phyloP scores from a whole-genome alignment of 2,329 filamentous ascomycete genomes.

The Hypomyces rosellus region DNA sequence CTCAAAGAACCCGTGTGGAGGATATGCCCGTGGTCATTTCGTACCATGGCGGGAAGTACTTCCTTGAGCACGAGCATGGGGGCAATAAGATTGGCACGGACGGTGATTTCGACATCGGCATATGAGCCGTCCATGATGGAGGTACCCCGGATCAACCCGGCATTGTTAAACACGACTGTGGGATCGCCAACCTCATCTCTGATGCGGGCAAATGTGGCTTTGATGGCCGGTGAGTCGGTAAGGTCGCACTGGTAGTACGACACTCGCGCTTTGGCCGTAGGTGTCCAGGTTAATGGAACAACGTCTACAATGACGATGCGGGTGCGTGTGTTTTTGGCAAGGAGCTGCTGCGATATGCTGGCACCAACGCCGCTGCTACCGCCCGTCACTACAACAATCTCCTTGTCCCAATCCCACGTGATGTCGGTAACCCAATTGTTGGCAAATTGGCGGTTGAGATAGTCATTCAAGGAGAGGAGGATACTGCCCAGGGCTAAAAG shows the following conservation, averaged over 20 bases:
- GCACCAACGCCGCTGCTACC: slow-evolving; percentile 35
- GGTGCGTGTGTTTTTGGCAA: slow-evolving; percentile 19
- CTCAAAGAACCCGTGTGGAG: slow-evolving; percentile 56
- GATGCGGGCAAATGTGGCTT: slow-evolving; percentile 22
- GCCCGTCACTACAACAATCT: slow-evolving; percentile 34
- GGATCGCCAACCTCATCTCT: slow-evolving; percentile 29
- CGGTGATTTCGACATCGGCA: slow-evolving; percentile 23
- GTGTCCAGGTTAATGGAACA: slow-evolving; percentile 24
- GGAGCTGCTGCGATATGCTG: slow-evolving; percentile 23
- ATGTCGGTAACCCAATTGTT: slow-evolving; percentile 21
- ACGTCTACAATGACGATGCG: slow-evolving; percentile 30
- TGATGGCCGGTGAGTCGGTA: slow-evolving; percentile 25
- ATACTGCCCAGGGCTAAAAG: slow-evolving; percentile 11
- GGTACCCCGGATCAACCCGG: slow-evolving; percentile 23
- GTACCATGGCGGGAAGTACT: slow-evolving; percentile 54
- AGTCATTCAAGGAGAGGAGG: slow-evolving; percentile 17
- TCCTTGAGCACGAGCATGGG: slow-evolving; percentile 54
- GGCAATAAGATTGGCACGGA: slow-evolving; percentile 46
- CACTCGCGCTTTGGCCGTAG: slow-evolving; percentile 13
- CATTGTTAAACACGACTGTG: slow-evolving; percentile 32
- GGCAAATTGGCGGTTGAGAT: slow-evolving; percentile 17
- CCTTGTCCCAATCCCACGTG: slow-evolving; percentile 29
- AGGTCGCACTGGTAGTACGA: slow-evolving; percentile 32
- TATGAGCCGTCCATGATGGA: slow-evolving; percentile 25
- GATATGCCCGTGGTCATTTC: slow-evolving; percentile 56